Evolutionary conservation across 2,329 filamentous ascomycete genomes (phyloP).

Genomic region (Corinectria fuckeliana): DNA sequence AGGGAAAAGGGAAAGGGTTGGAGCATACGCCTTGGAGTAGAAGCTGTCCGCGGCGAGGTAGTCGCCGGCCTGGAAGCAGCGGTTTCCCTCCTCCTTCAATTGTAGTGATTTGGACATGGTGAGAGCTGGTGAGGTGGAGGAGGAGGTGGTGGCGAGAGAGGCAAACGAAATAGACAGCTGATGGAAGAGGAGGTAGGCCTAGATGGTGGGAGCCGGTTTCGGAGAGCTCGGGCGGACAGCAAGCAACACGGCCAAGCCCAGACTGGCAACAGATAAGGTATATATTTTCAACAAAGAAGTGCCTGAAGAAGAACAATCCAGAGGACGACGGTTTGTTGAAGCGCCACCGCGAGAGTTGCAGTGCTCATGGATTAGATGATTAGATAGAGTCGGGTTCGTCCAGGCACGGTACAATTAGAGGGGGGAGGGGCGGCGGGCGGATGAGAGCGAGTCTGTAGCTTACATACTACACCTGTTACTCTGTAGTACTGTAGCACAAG

Average conservation of each 20-base stretch:
- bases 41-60: slow-evolving; percentile 69
- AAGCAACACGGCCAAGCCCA: not conserved
- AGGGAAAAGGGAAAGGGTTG: too few species aligned
- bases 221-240: slow-evolving; percentile 6
- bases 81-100: slow-evolving; percentile 67
- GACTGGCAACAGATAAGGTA: not conserved
- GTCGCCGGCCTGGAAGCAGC: slow-evolving; percentile 68
- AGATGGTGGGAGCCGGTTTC: not conserved
- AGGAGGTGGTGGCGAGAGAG: not conserved
- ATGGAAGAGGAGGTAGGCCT: not conserved
- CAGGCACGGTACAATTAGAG: too few species aligned
- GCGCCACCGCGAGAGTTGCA: not conserved
- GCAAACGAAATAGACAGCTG: not conserved
- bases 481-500: too few species aligned
- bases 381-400: too few species aligned
- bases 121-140: not conserved
- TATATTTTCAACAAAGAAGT: not conserved
- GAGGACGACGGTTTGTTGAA: not conserved
- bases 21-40: slow-evolving; percentile 72
- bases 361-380: too few species aligned
- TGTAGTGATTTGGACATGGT: slow-evolving; percentile 46
- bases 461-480: too few species aligned
- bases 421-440: too few species aligned
- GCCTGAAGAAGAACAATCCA: not conserved
- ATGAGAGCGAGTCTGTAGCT: too few species aligned